Base-by-base conservation (phyloP, 2,329 filamentous ascomycete genomes). In the Pezizomycotina sp. region DNA sequence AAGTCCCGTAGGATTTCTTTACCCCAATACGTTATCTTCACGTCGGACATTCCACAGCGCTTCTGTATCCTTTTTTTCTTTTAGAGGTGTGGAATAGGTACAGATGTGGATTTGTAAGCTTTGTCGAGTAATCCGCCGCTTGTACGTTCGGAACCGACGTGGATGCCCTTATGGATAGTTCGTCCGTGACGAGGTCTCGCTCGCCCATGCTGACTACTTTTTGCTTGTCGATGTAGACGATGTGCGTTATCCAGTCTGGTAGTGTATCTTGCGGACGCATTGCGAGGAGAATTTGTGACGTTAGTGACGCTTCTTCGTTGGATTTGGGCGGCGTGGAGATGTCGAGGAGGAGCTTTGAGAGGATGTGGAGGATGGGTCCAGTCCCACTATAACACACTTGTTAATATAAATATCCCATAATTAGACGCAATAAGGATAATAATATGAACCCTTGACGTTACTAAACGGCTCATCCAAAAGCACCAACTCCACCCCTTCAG, bases 381-480 rank as follows among this genome's bases (percentile, higher is more conserved):
- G 63, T 0, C 89, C 86, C 79, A 93, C 65, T 66, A 36, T 4
- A 13, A 18, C n/a, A 26, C 31, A 15, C 18, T 9, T 15, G 5
- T 34, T 3, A 20, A 14, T 4, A 38, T 24, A 12, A 24, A 50
- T 29, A 36, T 23, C 12, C 26, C 15, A 25, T 30, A 10, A 29
- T 4, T 28, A 13, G 9, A n/a, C n/a, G n/a, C n/a, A n/a, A n/a
- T 24, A 47, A 23, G 47, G 27, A 29, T 15, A 19, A 18, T 21
- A 19, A 42, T 14, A 27, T 15, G 16, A 18, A 37, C 19, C n/a
- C 12, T 14, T n/a, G 29, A 6, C 50, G 62, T 52, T 54, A 69
- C 64, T 92, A 53, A 93, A 93, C 1, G 89, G 86, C 50, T 92
- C 86, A 58, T 98, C 89, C 2, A 92, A 63, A 34, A 95, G 63